Conservation (phyloP, 352 stramenopile species). For the Plasmopara viticola region DNA sequence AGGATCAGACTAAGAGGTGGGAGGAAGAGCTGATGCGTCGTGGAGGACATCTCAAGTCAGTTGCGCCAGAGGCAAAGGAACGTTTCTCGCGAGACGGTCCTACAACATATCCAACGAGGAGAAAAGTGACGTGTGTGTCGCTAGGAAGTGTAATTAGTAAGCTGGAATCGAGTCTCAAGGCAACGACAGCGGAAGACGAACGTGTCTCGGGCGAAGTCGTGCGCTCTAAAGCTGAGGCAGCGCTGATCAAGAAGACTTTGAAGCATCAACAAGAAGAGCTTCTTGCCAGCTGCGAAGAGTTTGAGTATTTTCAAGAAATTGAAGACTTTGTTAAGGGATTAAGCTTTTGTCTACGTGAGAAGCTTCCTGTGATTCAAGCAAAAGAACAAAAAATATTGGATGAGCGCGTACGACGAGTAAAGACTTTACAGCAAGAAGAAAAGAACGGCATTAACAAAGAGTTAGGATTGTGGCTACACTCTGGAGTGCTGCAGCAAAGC, state of each 20-base stretch:
- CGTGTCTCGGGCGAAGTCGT: constrained; percentile 43
- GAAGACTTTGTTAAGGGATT: constrained; percentile 70
- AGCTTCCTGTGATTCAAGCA: constrained; percentile 41
- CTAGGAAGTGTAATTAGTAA: constrained; percentile 44
- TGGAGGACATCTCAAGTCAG: constrained; percentile 34
- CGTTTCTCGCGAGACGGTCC: constrained; percentile 11
- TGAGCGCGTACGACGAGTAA: constrained; percentile 15
- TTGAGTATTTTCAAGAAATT: constrained; percentile 72
- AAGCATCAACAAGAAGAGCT: constrained; percentile 45
- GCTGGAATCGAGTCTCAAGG: constrained; percentile 46
- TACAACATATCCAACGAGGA: constrained; percentile 44
- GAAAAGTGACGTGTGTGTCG: constrained; percentile 38
- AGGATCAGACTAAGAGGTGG: constrained; percentile 50
- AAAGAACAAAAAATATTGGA: constrained; percentile 32
- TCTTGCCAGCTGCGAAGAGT: constrained; percentile 51
- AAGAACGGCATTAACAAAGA: constrained; percentile 7
- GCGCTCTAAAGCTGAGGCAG: constrained; percentile 43
- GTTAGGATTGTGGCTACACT: constrained; percentile 12
- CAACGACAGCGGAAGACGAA: constrained; percentile 36
- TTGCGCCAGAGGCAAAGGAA: constrained; percentile 4
- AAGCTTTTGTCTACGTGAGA: constrained; percentile 71
- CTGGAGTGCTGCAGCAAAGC: constrained; percentile 13
- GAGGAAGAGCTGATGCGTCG: constrained; percentile 76
- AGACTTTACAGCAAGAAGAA: constrained; percentile 15
- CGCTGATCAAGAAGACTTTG: constrained; percentile 36